A percentile compares a stretch with the other conserved stretches of the same genome.
Conservation (phyloP, 208 protist species). For the Leishmania tarentolae region DNA sequence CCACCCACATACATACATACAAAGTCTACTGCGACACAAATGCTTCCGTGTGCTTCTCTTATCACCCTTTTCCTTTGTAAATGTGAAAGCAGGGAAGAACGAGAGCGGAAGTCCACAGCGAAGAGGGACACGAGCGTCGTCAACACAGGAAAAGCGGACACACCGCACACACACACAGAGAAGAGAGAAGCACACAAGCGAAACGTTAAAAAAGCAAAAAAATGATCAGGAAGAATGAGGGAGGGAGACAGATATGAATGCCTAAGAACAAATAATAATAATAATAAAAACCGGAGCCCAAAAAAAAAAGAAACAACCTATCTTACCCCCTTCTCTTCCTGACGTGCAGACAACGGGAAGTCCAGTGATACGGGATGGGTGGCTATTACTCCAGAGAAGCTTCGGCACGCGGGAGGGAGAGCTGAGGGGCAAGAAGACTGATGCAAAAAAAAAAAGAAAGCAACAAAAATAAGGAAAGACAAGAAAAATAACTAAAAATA, state of each 20-base stretch:
- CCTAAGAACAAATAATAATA: no score
- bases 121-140: no score
- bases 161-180: neutral
- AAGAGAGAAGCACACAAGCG: neutral
- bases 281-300: no score
- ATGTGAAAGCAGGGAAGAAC: no score
- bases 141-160: neutral
- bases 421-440: neutral
- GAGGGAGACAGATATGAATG: no score
- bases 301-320: neutral
- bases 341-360: neutral
- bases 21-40: neutral
- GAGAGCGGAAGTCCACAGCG: no score
- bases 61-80: neutral
- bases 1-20: neutral
- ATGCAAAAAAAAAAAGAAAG: neutral
- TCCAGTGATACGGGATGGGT: neutral
- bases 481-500: constrained; percentile 1
- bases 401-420: neutral
- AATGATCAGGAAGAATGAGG: no score
- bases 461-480: neutral
- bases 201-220: neutral
- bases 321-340: neutral
- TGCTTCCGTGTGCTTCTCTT: neutral
- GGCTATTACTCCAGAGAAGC: neutral